phyloP scores from a whole-genome alignment of 768 basidiomycete genomes.

The Suillus decipiens region DNA sequence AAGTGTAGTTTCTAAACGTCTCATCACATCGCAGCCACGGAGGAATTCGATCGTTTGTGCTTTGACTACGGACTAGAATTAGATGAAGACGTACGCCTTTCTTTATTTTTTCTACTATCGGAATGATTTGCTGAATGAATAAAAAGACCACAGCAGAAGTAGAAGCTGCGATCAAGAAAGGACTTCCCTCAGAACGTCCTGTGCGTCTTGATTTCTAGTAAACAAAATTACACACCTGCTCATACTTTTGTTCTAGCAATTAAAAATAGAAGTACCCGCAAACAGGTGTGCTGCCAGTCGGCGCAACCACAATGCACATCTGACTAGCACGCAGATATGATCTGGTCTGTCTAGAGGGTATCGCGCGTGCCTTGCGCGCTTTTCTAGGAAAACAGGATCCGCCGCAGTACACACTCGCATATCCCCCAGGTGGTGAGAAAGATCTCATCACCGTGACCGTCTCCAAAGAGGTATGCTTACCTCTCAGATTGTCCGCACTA shows the following conservation, averaged over 20 bases:
- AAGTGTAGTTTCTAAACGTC: background rate
- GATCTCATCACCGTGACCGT: conserved; percentile 68
- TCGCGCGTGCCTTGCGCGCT: conserved; percentile 80
- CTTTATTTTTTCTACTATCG: background rate
- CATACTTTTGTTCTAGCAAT: conserved; percentile 57
- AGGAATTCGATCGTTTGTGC: conserved; percentile 92
- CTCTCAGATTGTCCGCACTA: conserved; percentile 4
- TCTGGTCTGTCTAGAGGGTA: conserved; percentile 95
- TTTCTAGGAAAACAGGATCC: conserved; percentile 74
- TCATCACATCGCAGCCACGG: conserved; percentile 60
- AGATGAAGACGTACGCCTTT: conserved; percentile 86
- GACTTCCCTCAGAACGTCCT: conserved; percentile 82
- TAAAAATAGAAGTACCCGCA: conserved; percentile 99
- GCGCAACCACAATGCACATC: conserved; percentile 10
- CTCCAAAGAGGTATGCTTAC: conserved; percentile 62
- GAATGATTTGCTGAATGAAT: conserved; percentile 8
- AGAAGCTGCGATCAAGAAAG: conserved; percentile 78
- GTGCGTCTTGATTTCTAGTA: conserved; percentile 39
- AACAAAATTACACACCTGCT: conserved; percentile 2
- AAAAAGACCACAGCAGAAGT: conserved; percentile 88
- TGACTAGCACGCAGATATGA: conserved; percentile 71
- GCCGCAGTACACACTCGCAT: conserved; percentile 73
- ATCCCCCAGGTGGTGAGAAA: conserved; percentile 68
- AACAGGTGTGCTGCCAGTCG: conserved; percentile 62
- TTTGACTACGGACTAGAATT: conserved; percentile 98